Evolutionary conservation across 495 filamentous ascomycete genomes (phyloP), one percentile per base, ranked within the genome.

Genomic region (Xylaria sp.): DNA sequence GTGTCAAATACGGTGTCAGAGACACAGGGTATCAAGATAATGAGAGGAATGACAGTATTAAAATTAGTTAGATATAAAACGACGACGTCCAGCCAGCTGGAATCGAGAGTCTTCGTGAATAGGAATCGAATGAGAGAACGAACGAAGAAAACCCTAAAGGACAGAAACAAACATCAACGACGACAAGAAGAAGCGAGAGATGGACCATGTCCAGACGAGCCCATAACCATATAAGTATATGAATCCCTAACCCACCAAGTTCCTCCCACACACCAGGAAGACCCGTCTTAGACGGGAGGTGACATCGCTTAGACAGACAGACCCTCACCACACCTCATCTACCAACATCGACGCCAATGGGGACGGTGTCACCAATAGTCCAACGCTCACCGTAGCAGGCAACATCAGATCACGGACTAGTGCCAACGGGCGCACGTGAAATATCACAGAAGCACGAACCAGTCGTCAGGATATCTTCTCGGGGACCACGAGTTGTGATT

Each of bases 41-140:
- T 29, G 15, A 19, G 7, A 44, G 9, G 40, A 71, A 19, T 31
- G 61, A 52, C 65, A 59, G 50, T 41, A 52, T 46, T 64, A 68
- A 52, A 67, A 58, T 67, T 71, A 78, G 76, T 80, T 29, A 68
- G 72, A 73, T 67, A 15, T n/a, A 29, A 57, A 67, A 58, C 33
- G 48, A 41, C n/a, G 63, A 70, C 6, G 15, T 64, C 59, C 68
- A 70, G 68, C 68, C 68, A 57, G 68, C 68, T 70, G 68, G 59
- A 70, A 70, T 44, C 12, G 21, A 64, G 26, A 12, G 61, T 33
- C 41, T 29, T 44, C 4, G n/a, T 11, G 17, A 52, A 44, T 63
- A 21, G 31, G 17, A 44, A 64, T 52, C 33, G 46, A 46, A 26
- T 41, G 2, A 61, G 35, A 33, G 48, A 70, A 61, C 3, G 58